Conservation (phyloP, 768 basidiomycete species). For the Saitozyma podzolica region DNA sequence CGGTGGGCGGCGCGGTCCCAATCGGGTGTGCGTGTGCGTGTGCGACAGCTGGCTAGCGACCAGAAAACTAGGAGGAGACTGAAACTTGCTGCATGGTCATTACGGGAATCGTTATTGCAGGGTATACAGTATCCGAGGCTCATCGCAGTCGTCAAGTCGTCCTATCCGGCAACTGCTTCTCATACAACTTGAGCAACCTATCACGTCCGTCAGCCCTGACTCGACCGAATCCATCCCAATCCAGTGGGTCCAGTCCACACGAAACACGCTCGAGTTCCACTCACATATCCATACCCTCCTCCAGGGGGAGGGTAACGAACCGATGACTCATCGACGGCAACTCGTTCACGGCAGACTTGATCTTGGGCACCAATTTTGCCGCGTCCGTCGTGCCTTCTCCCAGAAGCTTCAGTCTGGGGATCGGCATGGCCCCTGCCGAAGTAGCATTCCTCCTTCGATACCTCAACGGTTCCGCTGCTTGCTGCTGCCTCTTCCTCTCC, state of each 20-base stretch:
- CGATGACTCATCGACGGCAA: constrained; percentile 42
- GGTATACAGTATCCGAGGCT: too few species aligned
- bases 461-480: constrained; percentile 1
- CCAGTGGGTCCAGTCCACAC: neutral
- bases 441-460: neutral
- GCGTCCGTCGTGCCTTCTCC: constrained; percentile 39
- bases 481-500: neutral
- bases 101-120: too few species aligned
- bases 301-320: constrained; percentile 39
- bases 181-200: constrained; percentile 43
- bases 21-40: too few species aligned
- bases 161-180: constrained; percentile 41
- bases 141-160: too few species aligned
- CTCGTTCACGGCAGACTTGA: constrained; percentile 25
- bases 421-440: constrained; percentile 8
- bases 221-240: neutral
- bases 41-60: too few species aligned
- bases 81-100: too few species aligned
- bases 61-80: too few species aligned
- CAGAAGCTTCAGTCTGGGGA: constrained; percentile 37
- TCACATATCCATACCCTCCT: constrained; percentile 51
- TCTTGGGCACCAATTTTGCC: constrained; percentile 31
- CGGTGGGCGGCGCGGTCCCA: too few species aligned
- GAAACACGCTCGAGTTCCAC: constrained; percentile 11
- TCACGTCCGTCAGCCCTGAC: constrained; percentile 6